Base-by-base conservation (phyloP, 169 alveolate genomes). In the Babesia microti region DNA sequence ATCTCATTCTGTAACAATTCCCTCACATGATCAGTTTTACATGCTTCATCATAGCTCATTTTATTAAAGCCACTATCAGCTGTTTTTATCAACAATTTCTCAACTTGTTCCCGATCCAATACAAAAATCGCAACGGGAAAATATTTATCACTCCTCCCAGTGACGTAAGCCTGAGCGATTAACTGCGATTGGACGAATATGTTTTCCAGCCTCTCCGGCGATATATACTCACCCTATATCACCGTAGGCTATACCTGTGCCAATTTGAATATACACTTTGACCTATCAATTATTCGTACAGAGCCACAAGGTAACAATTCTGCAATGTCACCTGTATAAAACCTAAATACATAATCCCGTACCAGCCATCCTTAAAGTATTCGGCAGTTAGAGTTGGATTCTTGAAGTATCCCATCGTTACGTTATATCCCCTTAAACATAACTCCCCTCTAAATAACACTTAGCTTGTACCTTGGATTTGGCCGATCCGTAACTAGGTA, bases 311-410 rank as follows among this genome's bases (percentile, higher is more conserved):
- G 87, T 7, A 52, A 63, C 5, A 87, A 56, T 41, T 70, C 87
- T n/a, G 86, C 97, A 32, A 91, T 68, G 58, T 91, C 97, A 12
- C 97, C 97, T 12, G 97, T 89, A 26, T 76, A 81, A 30, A 89
- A 50, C 76, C 63, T 52, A 23, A 7, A 24, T 11, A 29, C n/a
- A 7, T 14, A 7, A 7, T 27, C n/a, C n/a, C 22, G 81, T 88
- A 89, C 1, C 94, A 89, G 14, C 89, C 95, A 44, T 70, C 68
- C 47, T 78, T 88, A 36, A 91, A 68, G 3, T 88, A 66, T 30
- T 84, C 91, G 12, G 40, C 58, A 4, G 93, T 90, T 41, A 81
- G 73, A 28, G 81, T 82, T 22, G 71, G 81, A 49, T 85, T 78
- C 59, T 84, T 74, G 59, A 69, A 87, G 68, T 91, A 91, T 1